Conservation (phyloP, 208 protist genomes). For the Crithidia acanthocephali region DNA sequence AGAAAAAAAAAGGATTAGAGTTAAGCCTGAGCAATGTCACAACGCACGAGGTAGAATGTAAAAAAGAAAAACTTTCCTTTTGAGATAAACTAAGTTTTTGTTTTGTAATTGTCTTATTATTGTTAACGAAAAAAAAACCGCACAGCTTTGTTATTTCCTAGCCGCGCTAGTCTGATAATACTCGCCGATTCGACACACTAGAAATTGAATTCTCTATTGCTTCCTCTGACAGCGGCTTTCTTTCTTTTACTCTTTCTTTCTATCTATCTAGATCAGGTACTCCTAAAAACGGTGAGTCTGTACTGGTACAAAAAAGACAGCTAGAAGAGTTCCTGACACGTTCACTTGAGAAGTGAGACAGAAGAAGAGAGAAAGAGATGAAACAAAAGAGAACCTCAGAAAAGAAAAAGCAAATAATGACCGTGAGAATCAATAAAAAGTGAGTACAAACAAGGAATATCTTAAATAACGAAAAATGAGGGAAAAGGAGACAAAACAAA, state of each 20-base stretch:
- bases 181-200: not conserved
- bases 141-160: not conserved
- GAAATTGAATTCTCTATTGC: not conserved
- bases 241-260: not conserved
- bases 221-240: not conserved
- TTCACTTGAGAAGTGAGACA: not conserved
- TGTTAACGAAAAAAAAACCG: not conserved
- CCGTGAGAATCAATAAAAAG: not conserved
- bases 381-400: not conserved
- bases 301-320: not conserved
- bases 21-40: not conserved
- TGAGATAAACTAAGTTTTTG: not conserved
- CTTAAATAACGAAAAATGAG: not conserved
- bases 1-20: slow-evolving; percentile 22
- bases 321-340: no score
- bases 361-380: not conserved
- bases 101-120: not conserved
- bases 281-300: not conserved
- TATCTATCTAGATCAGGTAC: not conserved
- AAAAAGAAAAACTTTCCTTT: not conserved
- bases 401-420: not conserved
- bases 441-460: not conserved
- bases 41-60: not conserved
- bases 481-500: no score
- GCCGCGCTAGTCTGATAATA: not conserved